Percentiles rank a stretch among this genome's conserved stretches.
Conservation (phyloP, 331 rosid species). For the Malus hybrid region DNA sequence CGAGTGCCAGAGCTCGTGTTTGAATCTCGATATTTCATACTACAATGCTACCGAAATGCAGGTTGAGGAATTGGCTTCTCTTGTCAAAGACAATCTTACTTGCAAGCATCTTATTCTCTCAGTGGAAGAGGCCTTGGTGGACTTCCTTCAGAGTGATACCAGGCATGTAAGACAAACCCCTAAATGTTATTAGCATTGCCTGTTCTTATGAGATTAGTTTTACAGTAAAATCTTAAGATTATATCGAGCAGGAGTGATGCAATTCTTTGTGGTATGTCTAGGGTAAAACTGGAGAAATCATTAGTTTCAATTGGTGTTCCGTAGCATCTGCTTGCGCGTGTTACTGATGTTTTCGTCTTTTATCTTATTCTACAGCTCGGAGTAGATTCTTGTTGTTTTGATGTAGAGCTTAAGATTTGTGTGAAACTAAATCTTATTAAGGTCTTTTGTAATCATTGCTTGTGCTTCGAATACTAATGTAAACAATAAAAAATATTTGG, state of each 20-base stretch:
- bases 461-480: conserved; percentile 7
- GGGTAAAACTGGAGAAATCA: not conserved
- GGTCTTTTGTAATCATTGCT: conserved; percentile 9
- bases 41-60: conserved; percentile 17
- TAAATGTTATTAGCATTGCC: not conserved
- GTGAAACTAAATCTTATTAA: not conserved
- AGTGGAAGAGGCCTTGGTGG: conserved; percentile 73
- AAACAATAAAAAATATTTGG: not conserved
- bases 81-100: conserved; percentile 90
- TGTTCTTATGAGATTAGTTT: not conserved
- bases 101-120: conserved; percentile 95
- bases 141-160: conserved; percentile 69
- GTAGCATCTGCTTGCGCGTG: not conserved
- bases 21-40: not conserved
- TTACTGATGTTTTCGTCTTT: not conserved
- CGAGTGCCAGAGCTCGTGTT: not conserved
- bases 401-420: not conserved
- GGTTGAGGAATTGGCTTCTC: conserved; percentile 98
- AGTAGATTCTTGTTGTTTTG: not conserved
- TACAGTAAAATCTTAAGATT: not conserved
- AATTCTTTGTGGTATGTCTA: not conserved
- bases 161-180: conserved; percentile 32
- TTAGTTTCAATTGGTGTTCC: not conserved
- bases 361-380: not conserved
- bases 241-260: not conserved